These are phyloP conservation scores for Xylariaceae sp. DNA, from an alignment of 2,329 filamentous ascomycete genomes.

Conservation along the genomic window DNA sequence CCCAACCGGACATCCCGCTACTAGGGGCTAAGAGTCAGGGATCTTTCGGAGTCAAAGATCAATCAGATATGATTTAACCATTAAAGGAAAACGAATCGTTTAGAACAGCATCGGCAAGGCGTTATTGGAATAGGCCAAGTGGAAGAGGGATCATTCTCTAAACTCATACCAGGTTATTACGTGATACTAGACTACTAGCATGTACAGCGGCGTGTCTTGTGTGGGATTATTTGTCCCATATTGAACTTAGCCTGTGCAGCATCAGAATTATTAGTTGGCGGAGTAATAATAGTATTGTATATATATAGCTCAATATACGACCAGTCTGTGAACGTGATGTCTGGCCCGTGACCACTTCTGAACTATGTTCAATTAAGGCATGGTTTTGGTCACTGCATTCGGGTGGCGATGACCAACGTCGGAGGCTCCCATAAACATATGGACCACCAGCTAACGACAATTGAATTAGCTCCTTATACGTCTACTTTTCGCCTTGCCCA, in stretches of 20 bases:
- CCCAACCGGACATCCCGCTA: conserved; percentile 42
- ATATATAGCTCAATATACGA: conserved; percentile 24
- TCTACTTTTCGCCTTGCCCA: no score
- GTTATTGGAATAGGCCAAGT: conserved; percentile 29
- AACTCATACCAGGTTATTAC: conserved; percentile 21
- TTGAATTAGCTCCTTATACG: no score
- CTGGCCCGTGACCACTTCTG: no score
- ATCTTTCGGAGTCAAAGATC: conserved; percentile 11
- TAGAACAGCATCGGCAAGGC: conserved; percentile 35
- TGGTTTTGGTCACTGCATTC: no score
- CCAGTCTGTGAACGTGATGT: no score
- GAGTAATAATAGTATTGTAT: conserved; percentile 24
- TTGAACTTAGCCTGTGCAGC: conserved; percentile 1
- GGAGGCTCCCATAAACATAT: no score
- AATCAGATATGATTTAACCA: conserved; percentile 5
- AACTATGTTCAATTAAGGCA: no score
- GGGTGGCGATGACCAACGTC: no score
- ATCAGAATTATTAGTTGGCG: conserved; percentile 10
- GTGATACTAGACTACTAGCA: conserved; percentile 25
- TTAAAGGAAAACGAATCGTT: not conserved
- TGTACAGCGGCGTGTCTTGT: conserved; percentile 20
- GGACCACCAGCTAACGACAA: no score
- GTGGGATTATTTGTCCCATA: not conserved
- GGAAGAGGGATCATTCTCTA: conserved; percentile 20
- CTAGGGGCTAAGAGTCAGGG: conserved; percentile 30